Evolutionary conservation across 2,329 filamentous ascomycete species (phyloP).

Genomic region (Hymenotorrendiella dingleyae): DNA sequence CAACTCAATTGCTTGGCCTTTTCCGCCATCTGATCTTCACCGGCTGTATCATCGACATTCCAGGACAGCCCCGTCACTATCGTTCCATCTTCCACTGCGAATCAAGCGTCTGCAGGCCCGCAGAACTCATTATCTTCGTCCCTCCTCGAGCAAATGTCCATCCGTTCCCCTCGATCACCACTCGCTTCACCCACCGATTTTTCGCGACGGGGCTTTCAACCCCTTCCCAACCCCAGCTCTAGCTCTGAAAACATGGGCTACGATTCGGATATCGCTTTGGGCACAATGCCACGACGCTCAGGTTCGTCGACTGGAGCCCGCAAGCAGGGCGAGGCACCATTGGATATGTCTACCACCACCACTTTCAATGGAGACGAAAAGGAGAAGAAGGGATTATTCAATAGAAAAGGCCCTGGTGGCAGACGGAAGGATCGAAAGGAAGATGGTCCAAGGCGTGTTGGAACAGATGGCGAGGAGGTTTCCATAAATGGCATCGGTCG

Average conservation of each 20-base stretch:
- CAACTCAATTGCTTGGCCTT: slow-evolving; percentile 6
- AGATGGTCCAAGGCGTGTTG: slow-evolving; percentile 32
- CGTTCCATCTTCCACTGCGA: not conserved
- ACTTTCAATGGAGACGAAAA: slow-evolving; percentile 7
- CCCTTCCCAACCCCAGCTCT: slow-evolving; percentile 13
- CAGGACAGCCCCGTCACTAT: not conserved
- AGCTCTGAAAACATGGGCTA: slow-evolving; percentile 15
- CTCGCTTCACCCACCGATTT: slow-evolving; percentile 16
- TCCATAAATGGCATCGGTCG: slow-evolving; percentile 59
- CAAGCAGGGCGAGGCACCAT: slow-evolving; percentile 36
- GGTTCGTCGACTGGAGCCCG: slow-evolving; percentile 48
- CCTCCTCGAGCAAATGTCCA: slow-evolving; percentile 18
- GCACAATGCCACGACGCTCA: slow-evolving; percentile 41
- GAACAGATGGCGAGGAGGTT: slow-evolving; percentile 44
- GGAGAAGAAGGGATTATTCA: slow-evolving; percentile 14
- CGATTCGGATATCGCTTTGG: slow-evolving; percentile 46
- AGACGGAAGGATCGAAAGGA: slow-evolving; percentile 32
- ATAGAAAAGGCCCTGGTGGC: slow-evolving; percentile 18
- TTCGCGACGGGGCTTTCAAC: slow-evolving; percentile 25
- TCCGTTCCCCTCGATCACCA: slow-evolving; percentile 22
- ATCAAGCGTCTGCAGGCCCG: not conserved
- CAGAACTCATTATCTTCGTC: not conserved
- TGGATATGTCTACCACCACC: not conserved
- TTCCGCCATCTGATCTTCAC: not conserved
- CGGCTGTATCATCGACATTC: slow-evolving; percentile 4